phyloP scores from a whole-genome alignment of 208 protist genomes.

The Leishmania amazonensis region DNA sequence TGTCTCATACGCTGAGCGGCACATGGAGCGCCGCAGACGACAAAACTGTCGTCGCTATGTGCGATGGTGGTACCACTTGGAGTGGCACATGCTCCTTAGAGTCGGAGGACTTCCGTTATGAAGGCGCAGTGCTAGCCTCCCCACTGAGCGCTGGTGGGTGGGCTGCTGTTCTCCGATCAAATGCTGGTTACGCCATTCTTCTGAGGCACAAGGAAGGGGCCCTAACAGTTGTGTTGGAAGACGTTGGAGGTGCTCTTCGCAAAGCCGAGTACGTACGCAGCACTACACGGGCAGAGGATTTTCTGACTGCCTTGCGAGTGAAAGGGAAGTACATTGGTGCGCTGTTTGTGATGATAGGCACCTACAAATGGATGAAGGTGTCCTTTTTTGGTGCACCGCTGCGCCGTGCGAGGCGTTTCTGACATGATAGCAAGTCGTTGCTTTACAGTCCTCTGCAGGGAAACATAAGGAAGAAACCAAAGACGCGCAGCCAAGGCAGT shows the following conservation, averaged over 20 bases:
- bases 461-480: slow-evolving; percentile 9
- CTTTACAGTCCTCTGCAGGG: not conserved
- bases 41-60: slow-evolving; percentile 9
- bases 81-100: slow-evolving; percentile 13
- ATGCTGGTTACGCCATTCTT: slow-evolving; percentile 2
- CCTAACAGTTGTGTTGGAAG: slow-evolving; percentile 10
- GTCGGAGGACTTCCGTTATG: slow-evolving; percentile 10
- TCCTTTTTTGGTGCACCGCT: slow-evolving; percentile 11
- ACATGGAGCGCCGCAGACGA: slow-evolving; percentile 32
- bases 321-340: slow-evolving; percentile 54
- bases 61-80: slow-evolving; percentile 19
- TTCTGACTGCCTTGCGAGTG: slow-evolving; percentile 15
- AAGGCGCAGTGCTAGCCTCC: slow-evolving; percentile 12
- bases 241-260: not conserved
- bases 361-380: slow-evolving; percentile 55
- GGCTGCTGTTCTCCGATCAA: slow-evolving; percentile 11
- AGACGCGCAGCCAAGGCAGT: not conserved
- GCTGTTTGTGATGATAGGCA: slow-evolving; percentile 48
- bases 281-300: slow-evolving; percentile 1
- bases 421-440: not conserved
- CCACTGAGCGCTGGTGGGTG: slow-evolving; percentile 34
- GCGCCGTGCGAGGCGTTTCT: slow-evolving; percentile 28
- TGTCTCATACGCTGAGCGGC: slow-evolving; percentile 30
- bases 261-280: slow-evolving; percentile 10
- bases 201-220: slow-evolving; percentile 9